phyloP scores from a whole-genome alignment of 192 early-diverging fungal species.

The Chytriomyces hyalinus region DNA sequence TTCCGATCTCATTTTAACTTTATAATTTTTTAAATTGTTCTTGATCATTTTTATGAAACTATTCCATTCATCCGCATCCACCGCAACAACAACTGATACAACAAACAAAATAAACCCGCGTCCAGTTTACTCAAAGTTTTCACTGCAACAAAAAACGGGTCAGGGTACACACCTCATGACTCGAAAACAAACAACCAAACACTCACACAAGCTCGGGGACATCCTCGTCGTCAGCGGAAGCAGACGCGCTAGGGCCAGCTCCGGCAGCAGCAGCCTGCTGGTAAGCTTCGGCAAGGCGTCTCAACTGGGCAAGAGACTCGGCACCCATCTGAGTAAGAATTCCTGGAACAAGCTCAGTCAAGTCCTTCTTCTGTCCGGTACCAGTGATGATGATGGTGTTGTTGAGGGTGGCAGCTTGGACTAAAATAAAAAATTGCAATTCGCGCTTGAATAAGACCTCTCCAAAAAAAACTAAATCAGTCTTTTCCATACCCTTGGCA shows the following conservation, averaged over 20 bases:
- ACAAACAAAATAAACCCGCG: too few relatives aligned
- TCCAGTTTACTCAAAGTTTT: too few relatives aligned
- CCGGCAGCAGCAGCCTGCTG: constrained; percentile 67
- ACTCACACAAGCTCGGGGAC: constrained; percentile 85
- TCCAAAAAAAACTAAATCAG: constrained; percentile 5
- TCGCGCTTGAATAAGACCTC: background rate
- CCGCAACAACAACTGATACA: too few relatives aligned
- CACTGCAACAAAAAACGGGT: too few relatives aligned
- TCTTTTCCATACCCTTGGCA: constrained; percentile 74
- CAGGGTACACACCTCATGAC: too few relatives aligned
- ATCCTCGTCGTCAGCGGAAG: constrained; percentile 61
- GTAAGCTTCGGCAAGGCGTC: constrained; percentile 85
- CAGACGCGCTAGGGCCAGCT: constrained; percentile 36
- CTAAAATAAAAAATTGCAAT: constrained; percentile 40
- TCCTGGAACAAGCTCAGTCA: constrained; percentile 79
- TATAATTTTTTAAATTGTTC: too few relatives aligned
- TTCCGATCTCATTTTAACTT: too few relatives aligned
- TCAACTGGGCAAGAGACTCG: constrained; percentile 85
- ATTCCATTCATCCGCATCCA: too few relatives aligned
- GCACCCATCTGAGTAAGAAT: constrained; percentile 88
- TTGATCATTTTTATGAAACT: too few relatives aligned
- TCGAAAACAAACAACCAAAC: too few relatives aligned
- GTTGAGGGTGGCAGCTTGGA: constrained; percentile 78
- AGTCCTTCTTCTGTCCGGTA: constrained; percentile 76
- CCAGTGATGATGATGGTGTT: constrained; percentile 98